Evolutionary conservation across 208 protist species (phyloP).

Genomic region (Crithidia fasciculata): DNA sequence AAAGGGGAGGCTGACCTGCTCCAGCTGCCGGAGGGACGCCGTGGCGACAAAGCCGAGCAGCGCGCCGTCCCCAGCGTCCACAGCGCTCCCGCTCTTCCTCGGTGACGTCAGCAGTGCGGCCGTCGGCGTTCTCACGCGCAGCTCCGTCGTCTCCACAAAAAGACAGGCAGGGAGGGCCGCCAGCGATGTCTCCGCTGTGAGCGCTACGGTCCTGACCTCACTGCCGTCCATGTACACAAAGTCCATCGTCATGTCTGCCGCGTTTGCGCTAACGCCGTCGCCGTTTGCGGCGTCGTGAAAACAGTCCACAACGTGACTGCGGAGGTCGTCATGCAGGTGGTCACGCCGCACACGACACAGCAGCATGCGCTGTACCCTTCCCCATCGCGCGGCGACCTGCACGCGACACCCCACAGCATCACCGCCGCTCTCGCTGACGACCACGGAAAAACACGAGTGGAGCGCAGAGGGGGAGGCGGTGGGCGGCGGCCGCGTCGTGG

Average conservation of each 20-base stretch:
- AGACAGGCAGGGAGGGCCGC: neutral
- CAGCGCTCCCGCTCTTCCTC: neutral
- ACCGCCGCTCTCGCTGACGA: neutral
- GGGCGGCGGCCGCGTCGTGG: conserved; percentile 1
- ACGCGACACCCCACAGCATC: neutral
- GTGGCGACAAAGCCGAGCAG: neutral
- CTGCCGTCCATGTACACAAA: conserved; percentile 1
- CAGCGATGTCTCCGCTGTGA: neutral
- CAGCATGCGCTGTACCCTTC: conserved; percentile 34
- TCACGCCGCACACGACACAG: conserved; percentile 37
- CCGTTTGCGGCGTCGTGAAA: conserved; percentile 5
- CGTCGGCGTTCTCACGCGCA: conserved; percentile 14
- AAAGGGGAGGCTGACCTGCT: neutral
- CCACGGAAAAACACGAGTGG: conserved; percentile 6
- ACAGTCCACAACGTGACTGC: conserved; percentile 33
- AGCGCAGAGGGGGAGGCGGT: neutral
- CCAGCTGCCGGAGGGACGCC: neutral
- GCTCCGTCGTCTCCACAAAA: conserved; percentile 22
- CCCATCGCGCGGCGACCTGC: conserved; percentile 51
- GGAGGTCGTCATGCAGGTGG: conserved; percentile 45
- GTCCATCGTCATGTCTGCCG: conserved; percentile 8
- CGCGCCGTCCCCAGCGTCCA: neutral
- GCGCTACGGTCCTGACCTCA: neutral
- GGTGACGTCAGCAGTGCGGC: neutral
- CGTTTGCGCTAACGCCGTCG: neutral